Base-by-base conservation (phyloP, 306 rosid species). In the Hylodesmum podocarpum region DNA sequence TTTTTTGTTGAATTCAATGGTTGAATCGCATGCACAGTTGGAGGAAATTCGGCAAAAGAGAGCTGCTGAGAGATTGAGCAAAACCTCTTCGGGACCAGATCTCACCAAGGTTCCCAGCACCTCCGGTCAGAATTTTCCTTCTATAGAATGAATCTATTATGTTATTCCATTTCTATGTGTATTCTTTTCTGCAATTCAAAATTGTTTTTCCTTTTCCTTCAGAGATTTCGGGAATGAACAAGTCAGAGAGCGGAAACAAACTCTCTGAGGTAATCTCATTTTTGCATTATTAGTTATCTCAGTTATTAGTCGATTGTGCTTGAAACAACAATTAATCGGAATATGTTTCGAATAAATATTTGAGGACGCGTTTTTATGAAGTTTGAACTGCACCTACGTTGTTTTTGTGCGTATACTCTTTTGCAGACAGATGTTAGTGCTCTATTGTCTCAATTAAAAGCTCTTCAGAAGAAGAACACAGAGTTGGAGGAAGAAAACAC, bases 21-120 rank as follows among this genome's bases (percentile, higher is more conserved):
- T 75, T n/a, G n/a, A 50, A 50, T 73, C 75, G 49, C 64, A 22
- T 77, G 29, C 44, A 27, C 79, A 89, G 97, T 67, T 95, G 75
- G 96, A 89, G 68, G 98, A 95, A 53, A 92, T 95, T 89, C 96
- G 97, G 53, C 94, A 92, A 68, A 92, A 95, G 87, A 84, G 99
- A 65, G 99, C 97, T 0, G 94, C 91, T 0, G 97, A 92, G 54
- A 88, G 97, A 71, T 84, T 95, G 74, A 89, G 69, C 87, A 90
- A 90, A 87, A 19, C 89, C 59, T 75, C 97, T 54, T 95, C 99
- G 0, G 97, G 97, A 9, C 92, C 90, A 65, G 99, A 95, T 92
- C 91, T 90, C 44, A 84, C 44, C 79, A 53, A 80, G 70, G 73
- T 82, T 49, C 64, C 93, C 1, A 72, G 22, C 69, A 74, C 85